A percentile compares a stretch with the other conserved stretches of the same genome.
Conservation (phyloP, 768 basidiomycete genomes). For the Megacollybia marginata region DNA sequence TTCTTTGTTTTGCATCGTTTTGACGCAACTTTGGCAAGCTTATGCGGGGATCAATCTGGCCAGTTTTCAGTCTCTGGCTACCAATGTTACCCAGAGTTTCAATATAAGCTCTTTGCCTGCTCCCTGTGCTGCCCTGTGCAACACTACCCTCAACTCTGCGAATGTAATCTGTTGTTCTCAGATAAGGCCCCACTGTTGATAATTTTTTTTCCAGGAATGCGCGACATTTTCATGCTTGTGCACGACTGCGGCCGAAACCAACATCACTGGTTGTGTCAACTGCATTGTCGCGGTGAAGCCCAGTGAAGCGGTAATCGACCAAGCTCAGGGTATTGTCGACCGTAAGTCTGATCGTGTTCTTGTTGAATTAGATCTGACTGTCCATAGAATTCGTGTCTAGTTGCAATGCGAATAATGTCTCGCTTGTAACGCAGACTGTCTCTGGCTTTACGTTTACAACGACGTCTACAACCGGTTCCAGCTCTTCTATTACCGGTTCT, state of each 20-base stretch:
- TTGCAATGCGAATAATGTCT: neutral
- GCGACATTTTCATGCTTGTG: conserved; percentile 2
- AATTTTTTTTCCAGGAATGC: neutral
- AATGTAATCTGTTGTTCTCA: too few relatives aligned
- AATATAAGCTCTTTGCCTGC: too few relatives aligned
- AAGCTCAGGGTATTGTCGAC: conserved; percentile 4
- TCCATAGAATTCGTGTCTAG: conserved; percentile 1
- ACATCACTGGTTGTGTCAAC: conserved; percentile 1
- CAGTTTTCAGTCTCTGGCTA: too few relatives aligned
- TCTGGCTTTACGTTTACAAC: conserved; percentile 1
- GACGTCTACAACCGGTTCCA: too few relatives aligned
- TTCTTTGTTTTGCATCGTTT: too few relatives aligned
- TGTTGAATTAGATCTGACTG: neutral
- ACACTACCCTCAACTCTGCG: too few relatives aligned
- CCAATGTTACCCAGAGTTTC: too few relatives aligned
- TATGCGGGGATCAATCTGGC: too few relatives aligned
- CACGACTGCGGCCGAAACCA: neutral
- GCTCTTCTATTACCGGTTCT: too few relatives aligned
- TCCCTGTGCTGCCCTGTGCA: too few relatives aligned
- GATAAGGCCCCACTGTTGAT: too few relatives aligned
- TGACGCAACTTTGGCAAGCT: too few relatives aligned
- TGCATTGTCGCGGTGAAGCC: conserved; percentile 3
- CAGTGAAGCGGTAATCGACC: neutral
- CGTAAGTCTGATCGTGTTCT: neutral
- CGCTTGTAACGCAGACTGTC: conserved; percentile 1